Conservation (phyloP, 768 basidiomycete species). For the Pleurotus eryngii region DNA sequence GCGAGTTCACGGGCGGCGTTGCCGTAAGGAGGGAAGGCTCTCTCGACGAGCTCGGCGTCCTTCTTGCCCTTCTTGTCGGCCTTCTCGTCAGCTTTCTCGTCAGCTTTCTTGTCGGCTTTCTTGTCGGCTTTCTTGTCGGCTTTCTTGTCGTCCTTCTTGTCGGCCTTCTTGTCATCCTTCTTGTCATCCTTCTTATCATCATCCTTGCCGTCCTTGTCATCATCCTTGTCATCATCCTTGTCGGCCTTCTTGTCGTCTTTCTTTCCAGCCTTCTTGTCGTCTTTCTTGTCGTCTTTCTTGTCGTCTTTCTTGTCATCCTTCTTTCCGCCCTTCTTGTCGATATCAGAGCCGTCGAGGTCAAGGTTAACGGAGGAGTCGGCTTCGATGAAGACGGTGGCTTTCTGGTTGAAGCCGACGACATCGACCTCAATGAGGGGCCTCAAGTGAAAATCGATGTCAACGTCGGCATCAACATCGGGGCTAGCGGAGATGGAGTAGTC, state of each 20-base stretch:
- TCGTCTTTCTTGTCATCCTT: neutral
- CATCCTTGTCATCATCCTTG: neutral
- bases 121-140: neutral
- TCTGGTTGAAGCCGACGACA: neutral
- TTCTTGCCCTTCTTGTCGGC: slow-evolving; percentile 3
- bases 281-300: neutral
- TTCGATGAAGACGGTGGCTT: slow-evolving; percentile 3
- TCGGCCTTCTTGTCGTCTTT: neutral
- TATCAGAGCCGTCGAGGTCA: neutral
- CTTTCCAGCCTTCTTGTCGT: neutral
- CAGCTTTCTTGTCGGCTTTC: neutral
- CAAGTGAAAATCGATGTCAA: slow-evolving; percentile 1
- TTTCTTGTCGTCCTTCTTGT: neutral
- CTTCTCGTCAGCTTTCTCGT: neutral
- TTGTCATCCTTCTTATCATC: neutral
- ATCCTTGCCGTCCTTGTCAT: neutral
- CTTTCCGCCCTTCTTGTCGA: neutral
- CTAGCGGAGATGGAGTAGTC: slow-evolving; percentile 1
- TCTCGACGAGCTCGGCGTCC: neutral
- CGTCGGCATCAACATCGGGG: neutral
- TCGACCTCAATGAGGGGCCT: slow-evolving; percentile 2
- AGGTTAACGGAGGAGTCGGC: slow-evolving; percentile 1
- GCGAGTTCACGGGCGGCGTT: neutral
- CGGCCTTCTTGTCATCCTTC: neutral
- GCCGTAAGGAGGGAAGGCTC: neutral